Conservation (phyloP, 352 stramenopile species). For the Blastocystis sp. region DNA sequence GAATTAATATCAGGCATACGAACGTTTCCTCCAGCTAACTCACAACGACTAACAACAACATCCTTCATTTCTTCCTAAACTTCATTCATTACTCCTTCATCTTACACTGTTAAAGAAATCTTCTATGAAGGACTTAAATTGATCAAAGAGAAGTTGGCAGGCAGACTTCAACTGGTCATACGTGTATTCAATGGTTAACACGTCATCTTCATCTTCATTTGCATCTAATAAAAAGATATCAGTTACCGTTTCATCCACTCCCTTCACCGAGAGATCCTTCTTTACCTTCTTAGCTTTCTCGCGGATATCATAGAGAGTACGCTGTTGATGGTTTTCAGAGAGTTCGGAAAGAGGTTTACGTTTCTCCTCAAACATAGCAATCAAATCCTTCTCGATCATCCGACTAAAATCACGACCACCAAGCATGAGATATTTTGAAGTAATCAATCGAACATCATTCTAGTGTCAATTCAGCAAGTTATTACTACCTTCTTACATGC, state of each 20-base stretch:
- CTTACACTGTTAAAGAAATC: neutral
- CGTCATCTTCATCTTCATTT: neutral
- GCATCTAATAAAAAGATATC: neutral
- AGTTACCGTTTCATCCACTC: neutral
- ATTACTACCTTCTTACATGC: slow-evolving; percentile 1
- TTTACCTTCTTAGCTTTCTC: neutral
- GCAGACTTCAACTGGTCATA: neutral
- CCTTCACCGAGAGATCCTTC: neutral
- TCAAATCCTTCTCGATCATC: neutral
- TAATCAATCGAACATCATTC: neutral
- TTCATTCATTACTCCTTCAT: neutral
- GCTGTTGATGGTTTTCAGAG: neutral
- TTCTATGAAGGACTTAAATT: neutral
- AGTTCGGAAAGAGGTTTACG: neutral
- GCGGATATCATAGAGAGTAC: neutral
- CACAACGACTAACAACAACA: neutral
- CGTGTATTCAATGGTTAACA: neutral
- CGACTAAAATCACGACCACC: slow-evolving; percentile 12
- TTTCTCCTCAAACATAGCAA: neutral
- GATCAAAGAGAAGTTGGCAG: neutral
- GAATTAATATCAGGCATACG: neutral
- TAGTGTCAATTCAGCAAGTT: neutral
- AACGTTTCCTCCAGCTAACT: neutral
- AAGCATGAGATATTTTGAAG: neutral
- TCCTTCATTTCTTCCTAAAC: neutral